Base-by-base conservation (phyloP, 1,139 yeast species). In the Saccharomyces pastorianus region DNA sequence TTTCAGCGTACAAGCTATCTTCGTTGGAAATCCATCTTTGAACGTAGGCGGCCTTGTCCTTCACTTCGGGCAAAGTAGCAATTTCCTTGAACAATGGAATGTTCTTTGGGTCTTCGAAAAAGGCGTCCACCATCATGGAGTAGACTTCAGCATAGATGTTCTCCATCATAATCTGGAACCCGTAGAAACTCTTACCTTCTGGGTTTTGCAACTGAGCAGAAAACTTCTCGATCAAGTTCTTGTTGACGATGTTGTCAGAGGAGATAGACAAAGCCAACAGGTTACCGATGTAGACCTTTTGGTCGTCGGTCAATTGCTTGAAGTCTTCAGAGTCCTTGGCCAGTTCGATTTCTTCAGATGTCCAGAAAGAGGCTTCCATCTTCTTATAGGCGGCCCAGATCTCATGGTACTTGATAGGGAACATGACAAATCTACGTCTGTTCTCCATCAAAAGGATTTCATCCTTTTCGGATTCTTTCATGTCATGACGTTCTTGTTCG, bases 91-190 rank as follows among this genome's bases (percentile, higher is more conserved):
- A 89, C 71, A 91, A 52, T 13, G 79, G 72, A 77, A 88, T 82
- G 76, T 91, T 96, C 74, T 85, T 83, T 62, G 96, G 93, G 74
- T 93, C 98, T 77, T 90, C 90, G 73, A 93, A 87, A 74, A 91
- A 93, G 49, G 96, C 83, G 72, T 93, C 99, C 65, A 93, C 88
- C 69, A 93, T 81, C 64, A 93, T 78, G 13, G 98, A 91, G 77
- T 93, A 93, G 50, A 97, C 93, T 77, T 93, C 99, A 34, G 96
- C 85, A 76, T 93, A 99, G 68, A 93, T 93, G 79, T 93, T 93
- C 76, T 95, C 99, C 95, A 95, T 93, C 98, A 91, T 91, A 73
- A 93, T 93, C 77, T 93, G 98, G 85, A 93, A 93, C 53, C 99
- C 99, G 72, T 93, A 93, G 79, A 93, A 93, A 74, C 97, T 90